phyloP scores from a whole-genome alignment of 345 rosid species.

The Euphorbia tirucalli region DNA sequence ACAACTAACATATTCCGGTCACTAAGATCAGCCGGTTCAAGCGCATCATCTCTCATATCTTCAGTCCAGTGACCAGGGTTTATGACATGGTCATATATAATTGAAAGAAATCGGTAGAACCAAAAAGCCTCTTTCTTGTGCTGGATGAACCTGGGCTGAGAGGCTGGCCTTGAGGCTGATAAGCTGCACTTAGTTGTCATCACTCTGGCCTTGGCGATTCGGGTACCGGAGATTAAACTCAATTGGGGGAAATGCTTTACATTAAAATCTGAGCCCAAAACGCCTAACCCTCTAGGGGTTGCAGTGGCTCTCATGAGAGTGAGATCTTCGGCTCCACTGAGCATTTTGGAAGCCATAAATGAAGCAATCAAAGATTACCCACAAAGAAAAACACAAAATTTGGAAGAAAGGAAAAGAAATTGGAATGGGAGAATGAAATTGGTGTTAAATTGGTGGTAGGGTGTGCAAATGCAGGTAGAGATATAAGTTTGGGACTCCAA shows the following conservation, averaged over 20 bases:
- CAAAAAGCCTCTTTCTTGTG: slow-evolving; percentile 98
- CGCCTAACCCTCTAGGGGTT: slow-evolving; percentile 38
- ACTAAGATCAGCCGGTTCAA: slow-evolving; percentile 90
- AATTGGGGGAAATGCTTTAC: slow-evolving; percentile 37
- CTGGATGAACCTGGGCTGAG: slow-evolving; percentile 94
- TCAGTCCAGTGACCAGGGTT: slow-evolving; percentile 97
- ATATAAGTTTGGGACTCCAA: too few relatives aligned
- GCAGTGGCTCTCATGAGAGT: slow-evolving; percentile 32
- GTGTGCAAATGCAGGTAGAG: not conserved
- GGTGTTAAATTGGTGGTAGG: slow-evolving; percentile 4
- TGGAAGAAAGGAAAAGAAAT: slow-evolving; percentile 7
- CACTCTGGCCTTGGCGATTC: slow-evolving; percentile 30
- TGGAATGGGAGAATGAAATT: not conserved
- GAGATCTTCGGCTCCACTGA: slow-evolving; percentile 62
- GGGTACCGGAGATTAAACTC: slow-evolving; percentile 29
- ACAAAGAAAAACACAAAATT: slow-evolving; percentile 6
- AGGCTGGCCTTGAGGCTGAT: slow-evolving; percentile 78
- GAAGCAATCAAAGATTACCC: slow-evolving; percentile 10
- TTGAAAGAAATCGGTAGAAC: slow-evolving; percentile 96
- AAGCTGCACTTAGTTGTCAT: slow-evolving; percentile 54
- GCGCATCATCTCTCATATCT: slow-evolving; percentile 97
- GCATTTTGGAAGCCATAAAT: slow-evolving; percentile 67
- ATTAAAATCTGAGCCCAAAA: slow-evolving; percentile 42
- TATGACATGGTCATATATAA: slow-evolving; percentile 85
- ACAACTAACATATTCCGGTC: slow-evolving; percentile 73